Evolutionary conservation across 306 rosid genomes (phyloP).

Genomic region (Vachellia collinsii): DNA sequence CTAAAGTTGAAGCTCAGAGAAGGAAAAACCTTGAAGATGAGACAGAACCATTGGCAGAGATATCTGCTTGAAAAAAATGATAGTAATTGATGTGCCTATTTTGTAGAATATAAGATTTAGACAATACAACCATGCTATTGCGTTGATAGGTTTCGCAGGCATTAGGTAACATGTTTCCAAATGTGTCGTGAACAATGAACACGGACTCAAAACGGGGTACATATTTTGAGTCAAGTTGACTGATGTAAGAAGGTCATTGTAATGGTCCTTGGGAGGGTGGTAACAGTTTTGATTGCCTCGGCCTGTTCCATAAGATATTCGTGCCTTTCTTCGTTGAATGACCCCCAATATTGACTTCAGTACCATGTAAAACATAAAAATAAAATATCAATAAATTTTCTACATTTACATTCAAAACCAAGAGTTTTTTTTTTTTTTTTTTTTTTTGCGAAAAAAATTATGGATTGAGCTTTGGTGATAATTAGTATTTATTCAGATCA

Average conservation of each 20-base stretch:
- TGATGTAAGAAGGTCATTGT: background rate
- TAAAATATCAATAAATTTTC: too few species aligned
- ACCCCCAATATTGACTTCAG: too few species aligned
- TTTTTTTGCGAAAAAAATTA: too few species aligned
- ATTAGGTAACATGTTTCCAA: too few species aligned
- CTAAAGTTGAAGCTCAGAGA: slow-evolving; percentile 66
- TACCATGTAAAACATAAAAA: too few species aligned
- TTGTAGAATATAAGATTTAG: slow-evolving; percentile 13
- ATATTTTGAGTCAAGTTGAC: background rate
- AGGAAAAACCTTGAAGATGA: slow-evolving; percentile 55
- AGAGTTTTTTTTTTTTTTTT: too few species aligned
- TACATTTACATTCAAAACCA: too few species aligned
- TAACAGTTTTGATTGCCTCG: background rate
- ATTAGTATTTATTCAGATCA: too few species aligned
- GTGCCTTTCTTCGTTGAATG: background rate
- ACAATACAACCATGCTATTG: background rate
- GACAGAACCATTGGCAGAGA: slow-evolving; percentile 12
- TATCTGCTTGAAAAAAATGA: too few species aligned
- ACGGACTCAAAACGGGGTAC: background rate
- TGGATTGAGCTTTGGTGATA: too few species aligned
- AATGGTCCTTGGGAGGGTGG: background rate
- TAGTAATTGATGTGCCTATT: slow-evolving; percentile 7
- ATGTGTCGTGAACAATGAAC: background rate
- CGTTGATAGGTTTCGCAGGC: slow-evolving; percentile 18
- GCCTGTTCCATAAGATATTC: background rate